Evolutionary conservation across 768 basidiomycete genomes (phyloP).

Genomic region (Tephrocybe sp.): DNA sequence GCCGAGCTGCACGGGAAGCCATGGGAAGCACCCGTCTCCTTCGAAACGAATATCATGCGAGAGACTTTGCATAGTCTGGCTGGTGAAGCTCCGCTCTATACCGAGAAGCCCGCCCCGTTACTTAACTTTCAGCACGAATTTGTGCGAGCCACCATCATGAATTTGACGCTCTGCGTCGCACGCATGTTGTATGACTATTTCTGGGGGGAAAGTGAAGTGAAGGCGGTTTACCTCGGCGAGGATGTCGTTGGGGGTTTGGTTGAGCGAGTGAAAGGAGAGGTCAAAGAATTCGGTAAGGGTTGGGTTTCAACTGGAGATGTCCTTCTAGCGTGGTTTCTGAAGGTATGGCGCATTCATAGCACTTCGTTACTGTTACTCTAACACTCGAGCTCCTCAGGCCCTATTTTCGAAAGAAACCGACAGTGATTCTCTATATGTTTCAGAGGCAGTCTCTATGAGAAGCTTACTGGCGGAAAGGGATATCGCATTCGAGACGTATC

Average conservation of each 20-base stretch:
- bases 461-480: not conserved
- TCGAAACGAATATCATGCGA: slow-evolving; percentile 2
- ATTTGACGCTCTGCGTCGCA: not conserved
- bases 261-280: not conserved
- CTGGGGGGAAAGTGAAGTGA: not conserved
- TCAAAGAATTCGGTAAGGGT: not conserved
- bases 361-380: not conserved
- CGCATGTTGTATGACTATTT: slow-evolving; percentile 1
- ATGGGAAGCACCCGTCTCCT: not conserved
- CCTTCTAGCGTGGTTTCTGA: slow-evolving; percentile 8
- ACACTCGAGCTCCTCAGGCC: not conserved
- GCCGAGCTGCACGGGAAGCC: slow-evolving; percentile 3
- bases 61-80: not conserved
- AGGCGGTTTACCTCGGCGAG: slow-evolving; percentile 1
- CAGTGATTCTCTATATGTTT: not conserved
- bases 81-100: not conserved
- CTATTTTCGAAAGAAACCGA: not conserved
- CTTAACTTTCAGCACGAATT: not conserved
- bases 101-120: not conserved
- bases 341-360: not conserved
- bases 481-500: slow-evolving; percentile 3
- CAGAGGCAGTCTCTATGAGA: not conserved
- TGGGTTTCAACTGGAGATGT: slow-evolving; percentile 8
- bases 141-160: not conserved
- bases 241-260: not conserved